Evolutionary conservation across 768 basidiomycete genomes (phyloP), one percentile per base, ranked within the genome.

Genomic region (Naganishia onofrii): DNA sequence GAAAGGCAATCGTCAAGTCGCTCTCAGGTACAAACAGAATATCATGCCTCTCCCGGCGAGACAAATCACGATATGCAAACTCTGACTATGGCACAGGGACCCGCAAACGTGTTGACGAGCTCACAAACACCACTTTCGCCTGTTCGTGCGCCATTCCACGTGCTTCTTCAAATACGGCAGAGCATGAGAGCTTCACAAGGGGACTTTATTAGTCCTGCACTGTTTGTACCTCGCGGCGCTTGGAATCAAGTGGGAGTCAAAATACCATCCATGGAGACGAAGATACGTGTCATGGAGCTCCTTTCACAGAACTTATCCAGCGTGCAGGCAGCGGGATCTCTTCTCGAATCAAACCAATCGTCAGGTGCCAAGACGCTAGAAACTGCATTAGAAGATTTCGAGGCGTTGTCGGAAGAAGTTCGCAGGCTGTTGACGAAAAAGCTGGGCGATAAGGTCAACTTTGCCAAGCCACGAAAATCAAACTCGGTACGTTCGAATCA

Each of bases 201-300:
- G 19, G 72, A 65, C 0, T 73, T 67, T 63, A n/a, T 70, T 26
- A 73, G 53, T 42, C 26, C 23, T 4, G 69, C 69, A 8, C 57
- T 73, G 17, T 69, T 70, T 32, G 55, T 73, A 8, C 72, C 72
- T 12, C 42, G 69, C 7, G 63, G 54, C 10, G 36, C 67, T 10
- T 73, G 72, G 72, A 52, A 19, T 19, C 72, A 73, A 34, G 44
- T 38, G 10, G 63, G 69, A 4, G 72, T 60, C 46, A 73, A 73
- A 44, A 51, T 73, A 38, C 55, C 69, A 5, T 34, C 63, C 19
- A 34, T 70, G n/a, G 72, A 73, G 46, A 70, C 56, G 57, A 73
- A 73, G 42, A 69, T 73, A n/a, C 63, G 66, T 7, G 69, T 73
- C 26, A 63, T 73, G 26, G 72, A 70, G 66, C 46, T 73, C 10